Evolutionary conservation across 75 land plant species (phyloP).

Genomic region (Sequoiadendron giganteum): DNA sequence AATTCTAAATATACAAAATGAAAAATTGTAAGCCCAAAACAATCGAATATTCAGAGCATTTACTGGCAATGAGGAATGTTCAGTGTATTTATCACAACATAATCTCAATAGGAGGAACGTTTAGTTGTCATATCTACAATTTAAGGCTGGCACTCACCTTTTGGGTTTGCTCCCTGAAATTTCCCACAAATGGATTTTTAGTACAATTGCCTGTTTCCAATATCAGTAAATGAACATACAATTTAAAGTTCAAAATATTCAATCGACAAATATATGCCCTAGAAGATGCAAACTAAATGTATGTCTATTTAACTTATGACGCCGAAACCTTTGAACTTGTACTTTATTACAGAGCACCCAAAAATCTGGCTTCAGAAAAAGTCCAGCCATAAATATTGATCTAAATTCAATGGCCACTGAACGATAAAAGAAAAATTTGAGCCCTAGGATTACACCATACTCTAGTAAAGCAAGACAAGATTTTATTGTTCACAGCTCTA

Average conservation of each 20-base stretch:
- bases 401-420: neutral
- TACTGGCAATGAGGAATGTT: neutral
- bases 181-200: neutral
- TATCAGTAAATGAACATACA: neutral
- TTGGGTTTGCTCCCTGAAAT: neutral
- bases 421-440: neutral
- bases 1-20: too few species aligned
- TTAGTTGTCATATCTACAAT: neutral
- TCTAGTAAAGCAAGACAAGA: neutral
- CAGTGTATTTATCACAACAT: neutral
- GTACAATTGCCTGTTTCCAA: neutral
- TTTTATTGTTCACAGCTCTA: neutral
- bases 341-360: neutral
- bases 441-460: neutral
- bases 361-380: constrained; percentile 4
- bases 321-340: neutral
- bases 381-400: constrained; percentile 1
- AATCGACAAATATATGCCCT: constrained; percentile 2
- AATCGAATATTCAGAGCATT: too few species aligned
- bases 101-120: neutral
- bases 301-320: neutral
- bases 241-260: constrained; percentile 1
- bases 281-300: neutral
- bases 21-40: too few species aligned
- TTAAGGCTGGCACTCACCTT: neutral